phyloP scores from a whole-genome alignment of 108 stramenopile species.

The Pseudonitzschia pungens region DNA sequence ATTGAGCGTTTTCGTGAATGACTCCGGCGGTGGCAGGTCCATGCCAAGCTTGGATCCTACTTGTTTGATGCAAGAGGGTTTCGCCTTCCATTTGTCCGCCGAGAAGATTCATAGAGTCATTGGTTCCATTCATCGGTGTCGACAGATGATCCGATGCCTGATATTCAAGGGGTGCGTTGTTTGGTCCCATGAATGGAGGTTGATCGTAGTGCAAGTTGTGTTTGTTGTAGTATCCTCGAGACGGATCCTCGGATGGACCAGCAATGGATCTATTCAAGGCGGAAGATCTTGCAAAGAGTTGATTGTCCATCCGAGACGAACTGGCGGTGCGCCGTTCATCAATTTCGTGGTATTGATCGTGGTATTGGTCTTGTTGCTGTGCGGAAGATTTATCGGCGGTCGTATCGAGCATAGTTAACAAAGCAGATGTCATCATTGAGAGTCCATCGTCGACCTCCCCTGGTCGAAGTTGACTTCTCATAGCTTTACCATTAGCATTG shows the following conservation, averaged over 20 bases:
- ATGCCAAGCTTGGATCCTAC: conserved; percentile 27
- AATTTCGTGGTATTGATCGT: conserved; percentile 22
- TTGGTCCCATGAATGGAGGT: background rate
- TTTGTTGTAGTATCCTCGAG: background rate
- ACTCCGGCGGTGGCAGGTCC: conserved; percentile 10
- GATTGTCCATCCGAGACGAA: background rate
- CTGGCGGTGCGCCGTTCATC: conserved; percentile 2
- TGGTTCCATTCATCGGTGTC: background rate
- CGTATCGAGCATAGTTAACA: conserved; percentile 82
- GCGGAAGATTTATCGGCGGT: conserved; percentile 47
- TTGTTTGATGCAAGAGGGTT: background rate
- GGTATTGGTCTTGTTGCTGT: conserved; percentile 14
- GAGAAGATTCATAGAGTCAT: conserved; percentile 11
- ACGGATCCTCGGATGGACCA: background rate
- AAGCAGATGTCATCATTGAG: conserved; percentile 83
- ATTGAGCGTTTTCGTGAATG: conserved; percentile 31
- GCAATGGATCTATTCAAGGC: background rate
- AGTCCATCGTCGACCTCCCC: conserved; percentile 66
- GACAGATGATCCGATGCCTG: background rate
- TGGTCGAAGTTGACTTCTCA: conserved; percentile 5
- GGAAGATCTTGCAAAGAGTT: background rate
- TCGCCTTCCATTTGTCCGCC: conserved; percentile 15
- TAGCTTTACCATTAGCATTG: conserved; percentile 7
- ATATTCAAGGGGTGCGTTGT: background rate
- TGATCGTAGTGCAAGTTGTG: background rate